Evolutionary conservation across 208 protist species (phyloP).

Genomic region (Endotrypanum monterogeii): DNA sequence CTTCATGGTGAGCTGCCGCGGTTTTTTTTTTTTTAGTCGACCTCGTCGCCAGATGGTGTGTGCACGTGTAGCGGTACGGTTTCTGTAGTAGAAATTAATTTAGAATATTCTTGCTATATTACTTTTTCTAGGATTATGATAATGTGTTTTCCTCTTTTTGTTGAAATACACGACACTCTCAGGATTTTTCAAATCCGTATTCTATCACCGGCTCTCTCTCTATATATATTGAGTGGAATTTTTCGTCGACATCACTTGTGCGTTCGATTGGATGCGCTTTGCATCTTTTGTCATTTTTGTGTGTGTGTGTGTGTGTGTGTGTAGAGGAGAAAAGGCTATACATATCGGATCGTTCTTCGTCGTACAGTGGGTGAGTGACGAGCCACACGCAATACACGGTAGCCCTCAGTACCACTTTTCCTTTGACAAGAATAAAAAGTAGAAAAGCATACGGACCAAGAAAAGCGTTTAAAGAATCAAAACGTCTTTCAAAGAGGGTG

Average conservation of each 20-base stretch:
- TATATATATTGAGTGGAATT: conserved; percentile 1
- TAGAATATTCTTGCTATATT: neutral
- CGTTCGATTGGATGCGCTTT: neutral
- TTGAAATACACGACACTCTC: too few relatives aligned
- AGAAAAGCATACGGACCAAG: neutral
- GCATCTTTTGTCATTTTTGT: neutral
- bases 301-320: neutral
- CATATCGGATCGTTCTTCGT: too few relatives aligned
- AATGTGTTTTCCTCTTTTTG: neutral
- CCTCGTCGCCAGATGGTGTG: neutral
- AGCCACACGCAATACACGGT: too few relatives aligned
- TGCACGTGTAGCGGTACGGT: neutral
- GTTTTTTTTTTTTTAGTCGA: neutral
- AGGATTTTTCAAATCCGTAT: too few relatives aligned
- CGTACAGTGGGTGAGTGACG: too few relatives aligned
- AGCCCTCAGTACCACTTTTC: neutral
- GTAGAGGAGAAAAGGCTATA: too few relatives aligned
- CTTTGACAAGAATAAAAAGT: neutral
- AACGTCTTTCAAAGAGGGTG: too few relatives aligned
- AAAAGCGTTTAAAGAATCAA: too few relatives aligned
- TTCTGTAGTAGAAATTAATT: neutral
- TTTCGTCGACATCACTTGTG: neutral
- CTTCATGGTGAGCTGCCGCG: neutral
- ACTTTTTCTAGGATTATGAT: neutral
- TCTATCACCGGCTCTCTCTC: too few relatives aligned